Evolutionary conservation across 805 yeast genomes (phyloP), one percentile per base, ranked within the genome.

Genomic region (Candida multigemmis): DNA sequence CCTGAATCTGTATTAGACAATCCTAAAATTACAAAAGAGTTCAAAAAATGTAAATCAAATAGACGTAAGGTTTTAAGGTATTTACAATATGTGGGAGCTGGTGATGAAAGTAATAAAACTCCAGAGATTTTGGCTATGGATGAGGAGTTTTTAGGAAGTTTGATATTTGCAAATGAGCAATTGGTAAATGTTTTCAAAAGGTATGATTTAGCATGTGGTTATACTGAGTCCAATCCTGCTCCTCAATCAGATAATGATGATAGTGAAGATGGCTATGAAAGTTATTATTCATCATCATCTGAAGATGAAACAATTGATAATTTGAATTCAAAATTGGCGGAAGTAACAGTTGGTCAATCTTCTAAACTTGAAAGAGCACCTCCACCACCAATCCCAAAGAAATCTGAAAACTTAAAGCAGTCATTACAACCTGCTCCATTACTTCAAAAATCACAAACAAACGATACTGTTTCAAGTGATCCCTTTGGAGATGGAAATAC

Each of bases 111-210:
- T 8, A 38, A 34, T 16, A 60, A 61, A 36, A 32, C 42, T 6
- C 27, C 34, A 2, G 59, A 46, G 22, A 44, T 44, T 8, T 27
- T 41, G 11, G 50, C 48, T 2, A 41, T 60, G 45, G 76, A 75
- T 32, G 96, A 87, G 36, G 94, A 84, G 43, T 80, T 75, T 35
- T 55, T 91, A 36, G 97, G 96, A n/a, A 69, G 84, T 23, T 65
- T 91, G 36, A 73, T 91, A 32, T 78, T 74, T 40, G 93, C 96
- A 23, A 91, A 91, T 48, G 98, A 91, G 42, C 87, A 84, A 48
- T 66, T 91, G 34, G 93, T 91, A 5, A 59, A 60, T 4, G 78
- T 86, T 0, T 65, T 91, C 41, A 72, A 74, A 40, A 54, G 61
- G 28, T 87, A 74, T 48, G 94, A 87, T 32, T 65, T 67, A 25